Percentiles rank a stretch among this genome's conserved stretches.
Conservation (phyloP, 192 early-diverging fungal genomes). For the Coemansia sp. region DNA sequence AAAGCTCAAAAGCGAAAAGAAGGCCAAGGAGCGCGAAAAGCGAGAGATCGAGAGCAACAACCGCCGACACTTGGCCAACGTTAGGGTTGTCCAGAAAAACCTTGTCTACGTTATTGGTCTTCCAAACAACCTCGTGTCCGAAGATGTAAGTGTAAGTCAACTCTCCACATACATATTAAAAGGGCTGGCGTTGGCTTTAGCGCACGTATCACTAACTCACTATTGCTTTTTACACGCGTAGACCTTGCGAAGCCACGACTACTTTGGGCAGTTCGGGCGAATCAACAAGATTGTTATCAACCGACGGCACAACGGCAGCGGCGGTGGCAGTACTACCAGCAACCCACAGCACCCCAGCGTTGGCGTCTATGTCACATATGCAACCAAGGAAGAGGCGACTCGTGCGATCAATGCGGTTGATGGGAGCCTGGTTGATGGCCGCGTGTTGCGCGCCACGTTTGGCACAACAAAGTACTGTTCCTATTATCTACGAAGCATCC, state of each 20-base stretch:
- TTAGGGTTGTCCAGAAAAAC: slow-evolving; percentile 95
- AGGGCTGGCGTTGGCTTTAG: not conserved
- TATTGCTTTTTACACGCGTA: slow-evolving; percentile 22
- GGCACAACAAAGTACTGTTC: slow-evolving; percentile 99
- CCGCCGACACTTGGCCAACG: slow-evolving; percentile 78
- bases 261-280: slow-evolving; percentile 98
- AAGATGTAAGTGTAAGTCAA: slow-evolving; percentile 61
- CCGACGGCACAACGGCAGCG: slow-evolving; percentile 57
- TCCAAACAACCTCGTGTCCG: slow-evolving; percentile 78
- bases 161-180: not conserved
- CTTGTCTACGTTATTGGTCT: slow-evolving; percentile 96
- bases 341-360: slow-evolving; percentile 45
- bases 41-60: slow-evolving; percentile 83
- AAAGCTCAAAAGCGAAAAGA: slow-evolving; percentile 76
- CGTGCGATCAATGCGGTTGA: slow-evolving; percentile 93
- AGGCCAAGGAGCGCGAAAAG: slow-evolving; percentile 86
- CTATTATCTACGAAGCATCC: slow-evolving; percentile 86
- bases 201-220: not conserved
- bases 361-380: slow-evolving; percentile 93
- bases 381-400: slow-evolving; percentile 87
- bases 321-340: not conserved
- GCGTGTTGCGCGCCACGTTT: slow-evolving; percentile 87
- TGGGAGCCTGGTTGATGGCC: slow-evolving; percentile 83
- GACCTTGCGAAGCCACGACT: slow-evolving; percentile 80
- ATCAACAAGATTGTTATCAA: slow-evolving; percentile 93